Conservation (phyloP, 805 yeast species). For the Candida golubevii region DNA sequence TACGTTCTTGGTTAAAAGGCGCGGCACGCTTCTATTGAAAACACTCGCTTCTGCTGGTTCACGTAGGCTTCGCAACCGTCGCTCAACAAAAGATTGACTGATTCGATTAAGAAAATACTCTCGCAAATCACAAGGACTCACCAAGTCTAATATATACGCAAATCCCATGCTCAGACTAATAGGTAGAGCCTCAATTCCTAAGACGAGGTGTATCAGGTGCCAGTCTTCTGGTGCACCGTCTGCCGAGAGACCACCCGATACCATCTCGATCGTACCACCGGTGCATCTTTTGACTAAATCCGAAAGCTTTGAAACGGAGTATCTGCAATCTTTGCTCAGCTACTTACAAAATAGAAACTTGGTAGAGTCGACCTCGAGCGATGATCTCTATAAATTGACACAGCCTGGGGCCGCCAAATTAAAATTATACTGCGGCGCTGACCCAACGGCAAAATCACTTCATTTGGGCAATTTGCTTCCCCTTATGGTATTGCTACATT, state of each 20-base stretch:
- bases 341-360: slow-evolving; percentile 34
- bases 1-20: no score
- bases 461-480: slow-evolving; percentile 93
- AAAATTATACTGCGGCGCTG: slow-evolving; percentile 88
- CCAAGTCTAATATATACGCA: no score
- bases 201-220: slow-evolving; percentile 2
- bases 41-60: no score
- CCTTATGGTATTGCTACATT: slow-evolving; percentile 77
- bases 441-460: slow-evolving; percentile 85
- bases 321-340: slow-evolving; percentile 29
- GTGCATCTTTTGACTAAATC: slow-evolving; percentile 24
- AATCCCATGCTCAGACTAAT: neutral
- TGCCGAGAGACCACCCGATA: slow-evolving; percentile 22
- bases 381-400: slow-evolving; percentile 33
- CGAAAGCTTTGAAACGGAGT: slow-evolving; percentile 20
- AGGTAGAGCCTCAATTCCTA: neutral
- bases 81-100: no score
- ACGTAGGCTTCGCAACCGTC: no score
- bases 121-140: no score
- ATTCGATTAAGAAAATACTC: no score
- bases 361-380: slow-evolving; percentile 37
- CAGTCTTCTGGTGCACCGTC: slow-evolving; percentile 10
- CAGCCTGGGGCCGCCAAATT: slow-evolving; percentile 31
- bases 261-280: slow-evolving; percentile 38
- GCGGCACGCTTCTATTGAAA: no score